Evolutionary conservation across 2,329 filamentous ascomycete species (phyloP).

Genomic region (Curvularia spicifera): DNA sequence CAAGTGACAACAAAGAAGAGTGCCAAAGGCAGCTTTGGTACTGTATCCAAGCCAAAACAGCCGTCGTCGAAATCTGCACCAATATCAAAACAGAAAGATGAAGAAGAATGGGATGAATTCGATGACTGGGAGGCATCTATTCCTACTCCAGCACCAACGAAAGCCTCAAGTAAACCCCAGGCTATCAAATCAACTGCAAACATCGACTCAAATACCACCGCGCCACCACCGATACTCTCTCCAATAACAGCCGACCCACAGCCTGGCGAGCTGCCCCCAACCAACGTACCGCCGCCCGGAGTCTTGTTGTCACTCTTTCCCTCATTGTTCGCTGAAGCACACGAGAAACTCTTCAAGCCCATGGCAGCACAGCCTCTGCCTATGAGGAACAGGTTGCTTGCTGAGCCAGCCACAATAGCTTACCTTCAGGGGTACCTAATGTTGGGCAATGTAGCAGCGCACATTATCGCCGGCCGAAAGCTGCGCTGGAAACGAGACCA

Average conservation of each 20-base stretch:
- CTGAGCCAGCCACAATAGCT: slow-evolving; percentile 65
- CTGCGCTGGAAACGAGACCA: slow-evolving; percentile 90
- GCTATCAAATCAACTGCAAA: slow-evolving; percentile 2
- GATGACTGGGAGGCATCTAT: slow-evolving; percentile 51
- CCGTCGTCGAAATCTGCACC: slow-evolving; percentile 7
- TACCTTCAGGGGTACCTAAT: slow-evolving; percentile 70
- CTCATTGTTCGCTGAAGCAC: slow-evolving; percentile 70
- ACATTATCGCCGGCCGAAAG: slow-evolving; percentile 82
- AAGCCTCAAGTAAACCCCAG: slow-evolving; percentile 14
- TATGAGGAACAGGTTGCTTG: slow-evolving; percentile 68
- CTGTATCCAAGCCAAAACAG: slow-evolving; percentile 16
- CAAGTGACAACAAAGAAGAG: slow-evolving; percentile 18
- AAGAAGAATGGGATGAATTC: slow-evolving; percentile 57
- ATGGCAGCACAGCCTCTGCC: slow-evolving; percentile 64
- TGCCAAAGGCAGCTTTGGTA: slow-evolving; percentile 23
- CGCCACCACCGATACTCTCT: slow-evolving; percentile 32
- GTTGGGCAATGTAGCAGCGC: slow-evolving; percentile 72
- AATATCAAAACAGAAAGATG: slow-evolving; percentile 30
- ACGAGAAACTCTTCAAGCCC: slow-evolving; percentile 69
- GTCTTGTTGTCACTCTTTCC: slow-evolving; percentile 80
- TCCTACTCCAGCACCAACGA: slow-evolving; percentile 16
- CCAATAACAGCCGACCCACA: slow-evolving; percentile 29
- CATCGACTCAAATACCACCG: slow-evolving; percentile 4
- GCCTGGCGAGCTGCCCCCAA: slow-evolving; percentile 64
- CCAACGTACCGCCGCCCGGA: slow-evolving; percentile 87